phyloP scores from a whole-genome alignment of 2,329 filamentous ascomycete species.

The Colletotrichum musae region DNA sequence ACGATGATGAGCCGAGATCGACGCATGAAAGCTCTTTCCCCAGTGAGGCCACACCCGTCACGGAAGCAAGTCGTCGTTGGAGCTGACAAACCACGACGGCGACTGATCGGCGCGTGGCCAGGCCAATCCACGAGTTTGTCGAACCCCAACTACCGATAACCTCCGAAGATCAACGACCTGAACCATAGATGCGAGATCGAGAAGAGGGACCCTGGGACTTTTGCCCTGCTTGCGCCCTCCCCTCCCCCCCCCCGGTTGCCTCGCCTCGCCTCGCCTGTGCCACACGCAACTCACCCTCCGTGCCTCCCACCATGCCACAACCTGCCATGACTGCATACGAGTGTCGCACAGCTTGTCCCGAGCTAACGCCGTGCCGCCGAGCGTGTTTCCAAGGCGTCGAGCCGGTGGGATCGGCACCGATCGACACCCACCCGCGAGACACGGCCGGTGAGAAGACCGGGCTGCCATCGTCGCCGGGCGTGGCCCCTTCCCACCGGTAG shows the following conservation, averaged over 20 bases:
- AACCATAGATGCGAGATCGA: conserved; percentile 33
- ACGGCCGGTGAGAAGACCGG: conserved; percentile 28
- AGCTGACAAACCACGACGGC: conserved; percentile 6
- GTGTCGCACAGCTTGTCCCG: conserved; percentile 2
- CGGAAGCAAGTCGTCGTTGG: not conserved
- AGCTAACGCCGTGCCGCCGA: conserved; percentile 29
- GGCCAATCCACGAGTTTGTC: conserved; percentile 22
- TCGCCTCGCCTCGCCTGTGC: conserved; percentile 26
- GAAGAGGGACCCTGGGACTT: conserved; percentile 15
- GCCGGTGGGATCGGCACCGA: conserved; percentile 33
- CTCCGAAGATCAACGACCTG: conserved; percentile 32
- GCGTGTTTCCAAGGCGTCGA: not conserved
- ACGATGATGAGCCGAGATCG: no score
- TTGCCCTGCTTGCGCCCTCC: not conserved
- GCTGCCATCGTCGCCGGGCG: not conserved
- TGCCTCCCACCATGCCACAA: conserved; percentile 16
- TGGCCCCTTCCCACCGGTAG: not conserved
- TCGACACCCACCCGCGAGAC: conserved; percentile 24
- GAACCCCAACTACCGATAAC: conserved; percentile 37
- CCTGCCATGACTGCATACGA: conserved; percentile 32
- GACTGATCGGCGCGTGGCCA: conserved; percentile 32
- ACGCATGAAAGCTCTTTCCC: not conserved
- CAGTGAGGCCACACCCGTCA: not conserved
- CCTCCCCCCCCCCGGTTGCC: not conserved
- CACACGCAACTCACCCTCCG: conserved; percentile 4